A percentile compares a stretch with the other conserved stretches of the same genome.
These are phyloP conservation scores for Gypsophila paniculata DNA, from an alignment of 179 eudicot species.

Conservation along the genomic window DNA sequence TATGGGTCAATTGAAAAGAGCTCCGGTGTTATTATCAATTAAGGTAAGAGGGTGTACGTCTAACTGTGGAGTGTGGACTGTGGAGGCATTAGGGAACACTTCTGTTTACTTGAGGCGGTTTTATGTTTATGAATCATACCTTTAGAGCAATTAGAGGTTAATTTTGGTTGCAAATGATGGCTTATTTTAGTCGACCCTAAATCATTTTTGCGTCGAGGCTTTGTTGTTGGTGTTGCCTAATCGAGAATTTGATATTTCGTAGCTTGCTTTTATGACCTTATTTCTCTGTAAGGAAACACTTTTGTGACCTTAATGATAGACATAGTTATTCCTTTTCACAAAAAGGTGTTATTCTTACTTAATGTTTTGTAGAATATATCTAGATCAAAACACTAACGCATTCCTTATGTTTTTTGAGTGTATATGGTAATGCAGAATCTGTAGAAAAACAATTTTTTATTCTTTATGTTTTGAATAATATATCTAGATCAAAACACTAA, in stretches of 20 bases:
- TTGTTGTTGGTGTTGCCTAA: background rate
- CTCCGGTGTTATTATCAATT: no score
- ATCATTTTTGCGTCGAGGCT: background rate
- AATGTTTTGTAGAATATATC: background rate
- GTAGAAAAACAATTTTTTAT: constrained; percentile 13
- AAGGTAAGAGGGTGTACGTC: no score
- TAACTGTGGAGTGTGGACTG: no score
- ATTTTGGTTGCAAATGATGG: background rate
- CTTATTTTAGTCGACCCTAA: background rate
- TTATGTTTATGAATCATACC: no score
- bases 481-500: no score
- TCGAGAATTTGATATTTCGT: background rate
- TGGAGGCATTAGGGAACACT: no score
- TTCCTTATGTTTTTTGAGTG: constrained; percentile 30
- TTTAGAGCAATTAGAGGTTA: no score
- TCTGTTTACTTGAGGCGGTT: no score
- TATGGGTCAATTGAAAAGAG: no score
- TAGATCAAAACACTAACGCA: constrained; percentile 32
- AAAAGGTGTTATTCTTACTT: background rate
- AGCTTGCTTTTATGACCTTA: background rate
- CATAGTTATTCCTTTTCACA: background rate
- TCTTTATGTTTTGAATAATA: constrained; percentile 4
- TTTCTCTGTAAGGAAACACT: background rate
- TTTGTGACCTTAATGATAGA: background rate
- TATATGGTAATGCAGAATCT: constrained; percentile 53